phyloP scores from a whole-genome alignment of 192 early-diverging fungal genomes.

The Endogone sp. region DNA sequence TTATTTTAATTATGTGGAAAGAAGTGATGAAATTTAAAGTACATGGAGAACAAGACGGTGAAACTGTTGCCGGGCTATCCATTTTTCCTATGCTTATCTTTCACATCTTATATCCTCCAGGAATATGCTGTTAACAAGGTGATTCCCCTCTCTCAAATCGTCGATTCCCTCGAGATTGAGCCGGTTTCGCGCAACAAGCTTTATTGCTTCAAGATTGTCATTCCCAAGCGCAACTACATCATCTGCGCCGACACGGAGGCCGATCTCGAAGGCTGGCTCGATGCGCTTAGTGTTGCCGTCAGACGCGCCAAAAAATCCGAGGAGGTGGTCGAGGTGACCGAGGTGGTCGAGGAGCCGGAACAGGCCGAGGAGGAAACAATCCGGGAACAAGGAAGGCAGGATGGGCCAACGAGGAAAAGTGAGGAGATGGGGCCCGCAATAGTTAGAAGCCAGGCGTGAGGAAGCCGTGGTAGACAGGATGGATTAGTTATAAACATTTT shows the following conservation, averaged over 20 bases:
- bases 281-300: slow-evolving; percentile 43
- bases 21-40: not conserved
- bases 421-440: too few species aligned
- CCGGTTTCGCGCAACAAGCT: slow-evolving; percentile 46
- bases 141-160: slow-evolving; percentile 42
- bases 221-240: slow-evolving; percentile 47
- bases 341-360: too few species aligned
- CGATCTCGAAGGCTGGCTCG: slow-evolving; percentile 44
- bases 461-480: too few species aligned
- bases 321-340: not conserved
- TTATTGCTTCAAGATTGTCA: slow-evolving; percentile 51
- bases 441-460: too few species aligned
- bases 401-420: too few species aligned
- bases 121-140: slow-evolving; percentile 46
- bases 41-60: too few species aligned
- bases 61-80: not conserved
- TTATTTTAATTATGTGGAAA: not conserved
- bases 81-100: not conserved
- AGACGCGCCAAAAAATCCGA: slow-evolving; percentile 29
- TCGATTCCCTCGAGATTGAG: slow-evolving; percentile 51
- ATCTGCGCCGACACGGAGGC: slow-evolving; percentile 41
- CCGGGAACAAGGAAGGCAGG: too few species aligned
- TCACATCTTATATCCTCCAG: slow-evolving; percentile 12
- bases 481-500: too few species aligned
- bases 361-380: too few species aligned